Base-by-base conservation (phyloP, 768 basidiomycete species). In the Collybiopsis luxurians region DNA sequence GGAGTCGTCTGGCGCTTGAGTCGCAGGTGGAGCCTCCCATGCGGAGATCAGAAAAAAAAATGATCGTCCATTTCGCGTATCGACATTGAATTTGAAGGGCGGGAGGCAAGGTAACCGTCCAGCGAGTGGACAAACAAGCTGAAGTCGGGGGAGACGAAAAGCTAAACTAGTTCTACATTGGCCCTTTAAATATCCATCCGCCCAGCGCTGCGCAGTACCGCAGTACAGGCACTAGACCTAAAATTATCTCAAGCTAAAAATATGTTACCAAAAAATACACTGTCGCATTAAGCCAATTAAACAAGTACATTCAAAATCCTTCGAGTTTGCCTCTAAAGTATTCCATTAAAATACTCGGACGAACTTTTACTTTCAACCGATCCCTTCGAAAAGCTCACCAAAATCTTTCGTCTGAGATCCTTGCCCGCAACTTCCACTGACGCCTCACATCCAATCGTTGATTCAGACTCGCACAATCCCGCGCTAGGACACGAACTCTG, bases 321-420 rank as follows among this genome's bases (percentile, higher is more conserved):
- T 38, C n/a, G n/a, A n/a, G 36, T 38, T 38, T 7, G 5, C 30
- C 19, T 49, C 48, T 57, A 66, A 12, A 67, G 34, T 45, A 66
- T 57, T 4, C 58, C 67, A 54, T 66, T 63, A 24, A 68, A 66
- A 49, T 68, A 65, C 49, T 63, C 60, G 1, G 51, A 56, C 26
- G 67, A 58, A 44, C 60, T 59, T 13, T 30, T 61, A 31, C 28
- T 48, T 24, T 36, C 57, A 27, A 11, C 19, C 49, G 27, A 23
- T 3, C 55, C n/a, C 55, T 45, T 36, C 2, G 39, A 64, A 23
- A 75, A 59, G 43, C 69, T 75, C 23, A 68, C 71, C 39, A 73
- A 69, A 27, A 76, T 73, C 68, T 71, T 73, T 44, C 69, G 65
- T 46, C 75, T 65, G 36, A 76, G 64, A 27, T 64, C 60, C 3